These are phyloP conservation scores for Musa troglodytarum DNA, from an alignment of 176 grass and related monocot species.

Conservation along the genomic window DNA sequence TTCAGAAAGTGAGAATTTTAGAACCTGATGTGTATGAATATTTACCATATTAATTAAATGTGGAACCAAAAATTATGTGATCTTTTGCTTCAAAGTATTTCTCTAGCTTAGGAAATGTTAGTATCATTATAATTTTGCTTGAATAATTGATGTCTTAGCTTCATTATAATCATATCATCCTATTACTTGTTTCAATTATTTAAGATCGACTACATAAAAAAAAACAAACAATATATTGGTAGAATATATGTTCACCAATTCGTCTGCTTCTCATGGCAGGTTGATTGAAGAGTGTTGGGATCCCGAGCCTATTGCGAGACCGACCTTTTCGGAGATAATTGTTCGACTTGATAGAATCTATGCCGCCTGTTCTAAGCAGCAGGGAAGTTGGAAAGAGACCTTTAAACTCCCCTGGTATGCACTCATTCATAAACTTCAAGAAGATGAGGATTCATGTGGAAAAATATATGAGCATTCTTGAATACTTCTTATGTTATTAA, in stretches of 20 bases:
- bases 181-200: not conserved
- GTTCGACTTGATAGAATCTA: constrained; percentile 78
- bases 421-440: not conserved
- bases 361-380: constrained; percentile 49
- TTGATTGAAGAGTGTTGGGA: constrained; percentile 95
- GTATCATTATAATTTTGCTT: too few species aligned
- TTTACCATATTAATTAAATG: too few species aligned
- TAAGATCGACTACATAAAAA: not conserved
- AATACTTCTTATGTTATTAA: too few species aligned
- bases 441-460: not conserved
- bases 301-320: constrained; percentile 35
- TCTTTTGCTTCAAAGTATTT: not conserved
- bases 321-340: constrained; percentile 93
- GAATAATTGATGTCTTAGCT: too few species aligned
- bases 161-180: too few species aligned
- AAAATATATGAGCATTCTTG: too few species aligned
- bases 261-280: constrained; percentile 22
- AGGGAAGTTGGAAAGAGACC: constrained; percentile 76
- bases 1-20: too few species aligned
- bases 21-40: too few species aligned
- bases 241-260: not conserved
- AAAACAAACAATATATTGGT: not conserved
- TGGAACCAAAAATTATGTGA: too few species aligned
- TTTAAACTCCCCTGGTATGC: constrained; percentile 78
- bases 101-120: not conserved